Percentiles rank a stretch among this genome's conserved stretches.
Conservation (phyloP, 106 monocot species). For the Dioscorea alata region DNA sequence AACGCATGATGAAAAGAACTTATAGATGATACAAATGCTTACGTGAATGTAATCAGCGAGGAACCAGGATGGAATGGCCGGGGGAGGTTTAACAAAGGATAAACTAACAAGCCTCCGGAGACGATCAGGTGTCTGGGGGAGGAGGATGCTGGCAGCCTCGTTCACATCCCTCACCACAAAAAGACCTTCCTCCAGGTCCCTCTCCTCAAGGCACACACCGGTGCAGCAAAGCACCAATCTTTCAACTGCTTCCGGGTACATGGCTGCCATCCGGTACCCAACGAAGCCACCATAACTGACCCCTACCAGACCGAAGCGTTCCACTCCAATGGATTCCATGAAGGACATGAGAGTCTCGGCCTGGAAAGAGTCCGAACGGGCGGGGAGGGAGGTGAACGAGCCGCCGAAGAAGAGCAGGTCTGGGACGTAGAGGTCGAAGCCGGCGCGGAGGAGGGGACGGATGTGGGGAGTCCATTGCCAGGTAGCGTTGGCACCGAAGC, state of each 20-base stretch:
- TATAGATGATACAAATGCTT: neutral
- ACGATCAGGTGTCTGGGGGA: slow-evolving; percentile 32
- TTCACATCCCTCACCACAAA: slow-evolving; percentile 32
- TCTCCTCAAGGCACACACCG: slow-evolving; percentile 41
- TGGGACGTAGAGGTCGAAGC: slow-evolving; percentile 36
- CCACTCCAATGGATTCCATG: slow-evolving; percentile 17
- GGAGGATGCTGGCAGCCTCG: slow-evolving; percentile 26
- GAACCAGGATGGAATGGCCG: slow-evolving; percentile 29
- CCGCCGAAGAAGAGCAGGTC: slow-evolving; percentile 37
- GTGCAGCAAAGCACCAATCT: slow-evolving; percentile 34
- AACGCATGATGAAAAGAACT: neutral
- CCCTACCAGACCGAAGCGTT: slow-evolving; percentile 8
- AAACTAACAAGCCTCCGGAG: slow-evolving; percentile 29
- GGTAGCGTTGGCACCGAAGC: slow-evolving; percentile 37
- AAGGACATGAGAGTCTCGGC: slow-evolving; percentile 14
- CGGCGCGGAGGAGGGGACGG: slow-evolving; percentile 13
- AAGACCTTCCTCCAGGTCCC: slow-evolving; percentile 24
- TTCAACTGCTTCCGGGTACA: slow-evolving; percentile 16
- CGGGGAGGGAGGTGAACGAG: neutral
- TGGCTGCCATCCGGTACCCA: slow-evolving; percentile 26
- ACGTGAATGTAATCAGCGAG: slow-evolving; percentile 39
- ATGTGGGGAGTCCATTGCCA: slow-evolving; percentile 32
- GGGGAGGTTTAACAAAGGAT: slow-evolving; percentile 27
- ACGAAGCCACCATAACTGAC: slow-evolving; percentile 46
- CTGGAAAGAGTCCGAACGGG: slow-evolving; percentile 26